These are phyloP conservation scores for Citrus glauca DNA, from an alignment of 345 rosid genomes.

Conservation along the genomic window DNA sequence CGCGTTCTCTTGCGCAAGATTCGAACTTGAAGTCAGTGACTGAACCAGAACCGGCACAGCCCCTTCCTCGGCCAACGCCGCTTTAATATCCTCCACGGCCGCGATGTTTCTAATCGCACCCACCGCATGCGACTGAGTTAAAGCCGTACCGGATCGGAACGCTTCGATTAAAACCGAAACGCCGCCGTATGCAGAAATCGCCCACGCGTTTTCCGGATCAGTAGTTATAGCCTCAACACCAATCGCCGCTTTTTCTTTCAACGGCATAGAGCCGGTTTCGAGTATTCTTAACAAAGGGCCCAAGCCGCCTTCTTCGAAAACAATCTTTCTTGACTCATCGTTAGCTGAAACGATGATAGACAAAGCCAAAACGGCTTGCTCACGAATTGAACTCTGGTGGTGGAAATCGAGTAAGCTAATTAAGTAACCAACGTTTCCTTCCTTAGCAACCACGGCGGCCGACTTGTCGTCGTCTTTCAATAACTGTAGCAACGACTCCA, in stretches of 20 bases:
- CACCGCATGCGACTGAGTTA: slow-evolving; percentile 43
- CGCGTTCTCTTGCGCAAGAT: slow-evolving; percentile 45
- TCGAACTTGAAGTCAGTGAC: slow-evolving; percentile 36
- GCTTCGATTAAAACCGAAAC: slow-evolving; percentile 56
- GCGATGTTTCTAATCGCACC: slow-evolving; percentile 67
- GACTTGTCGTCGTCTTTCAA: slow-evolving; percentile 57
- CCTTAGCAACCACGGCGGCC: slow-evolving; percentile 49
- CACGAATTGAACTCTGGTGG: slow-evolving; percentile 46
- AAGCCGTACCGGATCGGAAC: slow-evolving; percentile 53
- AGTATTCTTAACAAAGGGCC: slow-evolving; percentile 65
- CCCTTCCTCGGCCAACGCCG: slow-evolving; percentile 66
- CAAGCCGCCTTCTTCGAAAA: slow-evolving; percentile 70
- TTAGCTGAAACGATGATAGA: slow-evolving; percentile 53
- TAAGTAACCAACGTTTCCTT: slow-evolving; percentile 66
- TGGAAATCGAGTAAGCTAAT: slow-evolving; percentile 57
- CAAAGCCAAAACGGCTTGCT: slow-evolving; percentile 56
- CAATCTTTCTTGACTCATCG: slow-evolving; percentile 56
- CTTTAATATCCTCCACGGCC: slow-evolving; percentile 50
- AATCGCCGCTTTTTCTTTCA: slow-evolving; percentile 60
- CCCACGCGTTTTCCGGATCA: slow-evolving; percentile 72
- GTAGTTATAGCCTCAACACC: slow-evolving; percentile 69
- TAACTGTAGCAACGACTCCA: slow-evolving; percentile 65
- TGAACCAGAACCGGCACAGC: slow-evolving; percentile 57
- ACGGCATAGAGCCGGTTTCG: slow-evolving; percentile 54
- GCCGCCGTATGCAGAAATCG: slow-evolving; percentile 69